Base-by-base conservation (phyloP, 1,139 yeast genomes). In the Maudiozyma humilis region DNA sequence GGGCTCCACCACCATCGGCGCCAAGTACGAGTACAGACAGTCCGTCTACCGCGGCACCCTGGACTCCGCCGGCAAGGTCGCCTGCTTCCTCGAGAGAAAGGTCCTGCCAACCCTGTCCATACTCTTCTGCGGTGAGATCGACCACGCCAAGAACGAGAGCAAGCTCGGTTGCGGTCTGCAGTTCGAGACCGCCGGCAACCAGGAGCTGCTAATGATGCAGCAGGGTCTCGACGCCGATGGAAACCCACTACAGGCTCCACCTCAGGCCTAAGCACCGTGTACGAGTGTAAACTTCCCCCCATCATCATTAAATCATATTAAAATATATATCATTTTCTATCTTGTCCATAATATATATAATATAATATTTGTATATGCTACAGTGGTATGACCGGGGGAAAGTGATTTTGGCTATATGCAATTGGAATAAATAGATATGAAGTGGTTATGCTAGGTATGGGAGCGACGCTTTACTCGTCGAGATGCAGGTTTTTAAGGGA, bases 11-110 rank as follows among this genome's bases (percentile, higher is more conserved):
- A 85, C 96, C 51, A 67, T 91, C 47, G 98, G 96, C 68, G 96
- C 96, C 60, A 91, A 89, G 71, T 91, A 91, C 69, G 98, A 91
- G 71, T 93, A 88, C 76, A 88, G 96, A 71, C 94, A 88, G 69
- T 82, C 95, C 49, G 82, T 87, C 46, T 88, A 87, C 78, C 82
- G 98, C 69, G 97, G 97, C 60, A 95, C 89, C 68, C 64, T 91
- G 51, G 96, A 89, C 69, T 79, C 95, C 44, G 73, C 76, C 49
- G 98, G 98, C 67, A 88, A 86, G 71, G 94, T 91, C 46, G 76
- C 85, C 47, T 87, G 91, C 56, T 81, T 87, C 71, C 73, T 91
- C 65, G 98, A 91, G 72, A 88, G 88, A 73, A 82, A 95, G 67
- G 80, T 93, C 47, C 75, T 89, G 60, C 97, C 97, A 59, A 87